Evolutionary conservation across 176 grass and related monocot genomes (phyloP), one percentile per base, ranked within the genome.

Genomic region (Carex kokanica): DNA sequence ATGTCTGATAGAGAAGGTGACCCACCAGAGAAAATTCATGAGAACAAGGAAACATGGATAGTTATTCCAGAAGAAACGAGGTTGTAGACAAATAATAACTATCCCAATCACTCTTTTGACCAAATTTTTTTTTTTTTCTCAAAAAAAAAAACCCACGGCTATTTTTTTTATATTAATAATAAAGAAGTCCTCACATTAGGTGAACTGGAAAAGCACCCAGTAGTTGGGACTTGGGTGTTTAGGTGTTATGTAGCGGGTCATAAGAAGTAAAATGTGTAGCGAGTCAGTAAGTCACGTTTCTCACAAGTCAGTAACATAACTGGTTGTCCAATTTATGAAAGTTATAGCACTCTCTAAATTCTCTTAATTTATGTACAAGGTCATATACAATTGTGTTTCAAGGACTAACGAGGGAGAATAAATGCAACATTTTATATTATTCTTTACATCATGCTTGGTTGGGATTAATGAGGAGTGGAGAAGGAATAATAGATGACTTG

Each of bases 1-100:
- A 53, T 54, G 16, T 25, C 72, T 29, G 72, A 75, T 75, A 53
- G 72, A 52, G 72, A 75, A 75, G 72, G 72, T 75, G 47, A 75
- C 47, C 72, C 72, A 75, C 72, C 72, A 25, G 13, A 75, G 72
- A 54, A 75, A 75, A 54, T 52, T 51, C 32, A 34, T 38, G 43
- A 53, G 45, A 52, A 52, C 17, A 54, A 75, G 72, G 72, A 75
- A 75, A 54, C 72, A 75, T 0, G 20, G 23, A 75, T 75, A 75
- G 21, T 2, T 31, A 75, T 75, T 54, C 43, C 47, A 27, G 72
- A 54, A 54, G 47, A 21, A 54, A 75, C n/a, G n/a, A n/a, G n/a
- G n/a, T n/a, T n/a, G n/a, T n/a, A n/a, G n/a, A n/a, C 71, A 20
- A 13, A 74, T 54, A 11, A 13, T 73, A 74, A 53, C 71, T 54